Evolutionary conservation across 2,329 filamentous ascomycete genomes (phyloP), one percentile per base, ranked within the genome.

Genomic region (Calonectria pauciramosa): DNA sequence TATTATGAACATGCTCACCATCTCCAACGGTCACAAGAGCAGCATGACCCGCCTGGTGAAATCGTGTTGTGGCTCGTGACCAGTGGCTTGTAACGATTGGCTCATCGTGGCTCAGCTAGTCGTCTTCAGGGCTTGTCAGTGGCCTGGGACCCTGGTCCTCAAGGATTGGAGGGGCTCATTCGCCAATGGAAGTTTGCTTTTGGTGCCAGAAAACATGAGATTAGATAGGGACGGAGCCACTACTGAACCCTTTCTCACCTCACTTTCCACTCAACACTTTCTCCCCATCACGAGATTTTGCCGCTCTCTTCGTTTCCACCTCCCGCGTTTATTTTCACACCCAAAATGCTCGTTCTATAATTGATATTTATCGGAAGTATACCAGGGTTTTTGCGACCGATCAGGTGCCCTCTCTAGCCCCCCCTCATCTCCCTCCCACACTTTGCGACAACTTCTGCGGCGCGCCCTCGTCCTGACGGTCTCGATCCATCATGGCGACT

Each of bases 401-500:
- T 70, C 60, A n/a, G 32, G 60, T 67, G 59, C 38, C n/a, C 20
- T 59, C 51, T 69, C 32, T 14, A 28, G 23, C 38, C 56, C 66
- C 44, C 47, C 63, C n/a, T 65, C 41, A 23, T 14, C 30, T 20
- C 52, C 41, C 28, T 63, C 23, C 41, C 54, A 63, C 56, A 63
- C 36, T 51, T 73, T 59, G 38, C 59, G 60, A 63, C 51, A 59
- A 65, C 69, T 49, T 54, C n/a, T 69, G 44, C 65, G 47, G 51
- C 36, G 59, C 71, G 66, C 38, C 28, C 56, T 34, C 30, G 9
- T 52, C 41, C 16, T 44, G 32, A 44, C 44, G n/a, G 18, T 52
- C 67, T 65, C 74, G 72, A 75, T 79, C 76, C 78, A 80, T 68
- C 74, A 81, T 81, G 80, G 79, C 77, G 67, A 64, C 80, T 73